phyloP scores from a whole-genome alignment of 2,329 filamentous ascomycete genomes.

The Cladosporium sp. region DNA sequence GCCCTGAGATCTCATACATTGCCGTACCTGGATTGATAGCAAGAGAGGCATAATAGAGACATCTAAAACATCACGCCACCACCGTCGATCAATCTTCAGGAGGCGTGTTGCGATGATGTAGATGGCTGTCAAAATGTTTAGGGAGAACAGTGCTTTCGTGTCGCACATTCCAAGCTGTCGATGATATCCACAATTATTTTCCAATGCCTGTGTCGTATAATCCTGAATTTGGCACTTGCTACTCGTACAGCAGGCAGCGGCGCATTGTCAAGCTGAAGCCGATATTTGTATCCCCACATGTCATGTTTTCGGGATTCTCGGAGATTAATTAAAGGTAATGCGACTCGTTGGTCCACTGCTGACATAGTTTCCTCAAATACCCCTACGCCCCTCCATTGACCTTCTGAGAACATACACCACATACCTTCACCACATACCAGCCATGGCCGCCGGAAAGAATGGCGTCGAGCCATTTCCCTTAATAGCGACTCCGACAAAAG shows the following conservation, averaged over 20 bases:
- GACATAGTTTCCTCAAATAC: background rate
- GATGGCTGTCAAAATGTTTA: background rate
- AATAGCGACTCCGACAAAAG: conserved; percentile 5
- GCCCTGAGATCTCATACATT: too few species aligned
- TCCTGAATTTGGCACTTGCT: background rate
- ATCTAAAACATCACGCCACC: background rate
- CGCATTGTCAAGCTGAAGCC: background rate
- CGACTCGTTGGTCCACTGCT: background rate
- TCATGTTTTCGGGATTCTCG: background rate
- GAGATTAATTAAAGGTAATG: background rate
- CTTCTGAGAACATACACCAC: background rate
- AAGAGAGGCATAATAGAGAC: too few species aligned
- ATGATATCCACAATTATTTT: too few species aligned
- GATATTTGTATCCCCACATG: background rate
- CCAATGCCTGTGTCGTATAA: background rate
- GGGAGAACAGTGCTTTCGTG: too few species aligned
- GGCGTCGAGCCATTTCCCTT: conserved; percentile 9
- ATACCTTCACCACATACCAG: background rate
- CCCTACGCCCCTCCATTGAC: background rate
- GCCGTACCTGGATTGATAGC: background rate
- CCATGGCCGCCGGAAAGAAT: conserved; percentile 11
- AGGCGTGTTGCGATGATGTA: background rate
- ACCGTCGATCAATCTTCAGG: background rate
- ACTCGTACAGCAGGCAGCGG: background rate
- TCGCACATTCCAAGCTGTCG: too few species aligned